phyloP scores from a whole-genome alignment of 2,329 filamentous ascomycete genomes.

The Lachnellula subtilissima region DNA sequence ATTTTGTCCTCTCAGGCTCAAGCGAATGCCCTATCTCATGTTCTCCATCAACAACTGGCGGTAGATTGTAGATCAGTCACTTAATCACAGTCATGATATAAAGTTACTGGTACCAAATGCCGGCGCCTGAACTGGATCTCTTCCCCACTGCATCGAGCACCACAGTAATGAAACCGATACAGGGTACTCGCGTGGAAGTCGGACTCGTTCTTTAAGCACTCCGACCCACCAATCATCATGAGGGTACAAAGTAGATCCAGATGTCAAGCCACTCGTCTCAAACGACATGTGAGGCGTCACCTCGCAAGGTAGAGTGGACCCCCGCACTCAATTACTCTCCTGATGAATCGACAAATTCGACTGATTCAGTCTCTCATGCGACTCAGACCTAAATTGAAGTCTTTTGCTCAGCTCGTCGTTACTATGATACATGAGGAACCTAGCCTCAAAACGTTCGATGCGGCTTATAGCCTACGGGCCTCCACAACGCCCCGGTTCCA shows the following conservation, averaged over 20 bases:
- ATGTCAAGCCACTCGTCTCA: slow-evolving; percentile 7
- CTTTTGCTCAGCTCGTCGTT: not conserved
- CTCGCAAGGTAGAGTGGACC: slow-evolving; percentile 1
- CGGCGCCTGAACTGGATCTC: slow-evolving; percentile 17
- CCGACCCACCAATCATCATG: slow-evolving; percentile 5
- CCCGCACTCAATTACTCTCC: not conserved
- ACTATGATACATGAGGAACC: slow-evolving; percentile 4
- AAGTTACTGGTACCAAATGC: not conserved
- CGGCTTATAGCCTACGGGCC: not conserved
- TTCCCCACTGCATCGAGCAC: not conserved
- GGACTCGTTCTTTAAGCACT: slow-evolving; percentile 20
- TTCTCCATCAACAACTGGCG: not conserved
- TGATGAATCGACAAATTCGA: not conserved
- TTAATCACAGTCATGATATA: not conserved
- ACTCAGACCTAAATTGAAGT: not conserved
- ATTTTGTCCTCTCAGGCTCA: not conserved
- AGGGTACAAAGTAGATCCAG: not conserved
- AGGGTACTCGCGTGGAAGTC: not conserved
- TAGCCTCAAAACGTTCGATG: not conserved
- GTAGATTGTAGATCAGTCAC: slow-evolving; percentile 1
- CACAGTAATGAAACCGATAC: slow-evolving; percentile 12
- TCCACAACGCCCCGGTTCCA: slow-evolving; percentile 7
- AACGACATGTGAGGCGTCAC: slow-evolving; percentile 8
- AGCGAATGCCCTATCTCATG: not conserved
- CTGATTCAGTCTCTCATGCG: not conserved